Conservation (phyloP, 805 yeast genomes). For the Teunomyces lycoperdinae region DNA sequence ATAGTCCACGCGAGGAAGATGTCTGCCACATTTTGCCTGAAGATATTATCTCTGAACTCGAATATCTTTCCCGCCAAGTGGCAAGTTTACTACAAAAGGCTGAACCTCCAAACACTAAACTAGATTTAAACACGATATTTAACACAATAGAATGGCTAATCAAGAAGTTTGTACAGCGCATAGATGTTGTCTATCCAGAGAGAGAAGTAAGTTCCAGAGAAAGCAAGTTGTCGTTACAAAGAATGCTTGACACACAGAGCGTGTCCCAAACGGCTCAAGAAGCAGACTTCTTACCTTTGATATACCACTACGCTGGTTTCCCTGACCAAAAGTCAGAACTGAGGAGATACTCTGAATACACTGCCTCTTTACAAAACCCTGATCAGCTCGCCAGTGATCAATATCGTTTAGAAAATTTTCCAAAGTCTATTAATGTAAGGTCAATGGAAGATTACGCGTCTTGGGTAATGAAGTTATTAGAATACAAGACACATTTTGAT, state of each 20-base stretch:
- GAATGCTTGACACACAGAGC: constrained; percentile 1
- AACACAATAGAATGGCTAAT: constrained; percentile 1
- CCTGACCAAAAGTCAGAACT: not conserved
- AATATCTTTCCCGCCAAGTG: constrained; percentile 2
- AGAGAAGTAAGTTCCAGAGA: not conserved
- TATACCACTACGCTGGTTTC: constrained; percentile 1
- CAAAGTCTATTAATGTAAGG: not conserved
- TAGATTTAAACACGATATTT: not conserved
- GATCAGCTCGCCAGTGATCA: not conserved
- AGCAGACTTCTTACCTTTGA: not conserved
- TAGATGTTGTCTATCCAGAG: not conserved
- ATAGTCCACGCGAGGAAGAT: not conserved
- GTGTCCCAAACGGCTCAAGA: not conserved
- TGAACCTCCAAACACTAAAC: not conserved
- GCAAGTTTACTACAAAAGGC: not conserved
- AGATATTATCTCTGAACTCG: constrained; percentile 2
- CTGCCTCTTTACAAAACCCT: not conserved
- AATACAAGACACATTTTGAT: not conserved
- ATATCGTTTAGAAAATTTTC: not conserved
- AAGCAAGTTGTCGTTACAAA: constrained; percentile 1
- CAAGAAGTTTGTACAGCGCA: not conserved
- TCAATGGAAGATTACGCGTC: not conserved
- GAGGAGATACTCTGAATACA: not conserved
- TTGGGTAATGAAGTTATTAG: not conserved
- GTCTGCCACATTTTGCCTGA: constrained; percentile 1